These are phyloP conservation scores for Malania oleifera DNA, from an alignment of 164 flowering plant species.

Conservation along the genomic window DNA sequence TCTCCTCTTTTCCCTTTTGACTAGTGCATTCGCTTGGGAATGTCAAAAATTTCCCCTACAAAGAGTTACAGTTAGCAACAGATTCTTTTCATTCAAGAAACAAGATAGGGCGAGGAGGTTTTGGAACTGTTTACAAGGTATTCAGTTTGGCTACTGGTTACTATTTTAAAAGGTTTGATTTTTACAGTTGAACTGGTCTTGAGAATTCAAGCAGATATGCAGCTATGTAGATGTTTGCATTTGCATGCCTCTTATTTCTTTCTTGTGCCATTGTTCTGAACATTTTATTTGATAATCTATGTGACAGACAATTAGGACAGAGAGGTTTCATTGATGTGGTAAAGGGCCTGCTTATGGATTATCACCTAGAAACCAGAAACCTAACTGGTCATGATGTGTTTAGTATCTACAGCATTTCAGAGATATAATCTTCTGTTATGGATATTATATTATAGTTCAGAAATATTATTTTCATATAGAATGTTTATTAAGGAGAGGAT, in stretches of 20 bases:
- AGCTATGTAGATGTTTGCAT: background rate
- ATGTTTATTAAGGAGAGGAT: background rate
- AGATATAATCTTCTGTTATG: no score
- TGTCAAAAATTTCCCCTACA: conserved; percentile 41
- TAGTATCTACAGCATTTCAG: background rate
- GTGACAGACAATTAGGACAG: background rate
- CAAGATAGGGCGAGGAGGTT: conserved; percentile 73
- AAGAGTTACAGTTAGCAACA: conserved; percentile 55
- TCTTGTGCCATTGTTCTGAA: background rate
- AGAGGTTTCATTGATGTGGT: background rate
- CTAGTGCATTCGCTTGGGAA: conserved; percentile 32
- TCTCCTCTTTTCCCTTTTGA: background rate
- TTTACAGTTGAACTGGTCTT: conserved; percentile 4
- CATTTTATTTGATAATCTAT: background rate
- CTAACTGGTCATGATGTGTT: background rate
- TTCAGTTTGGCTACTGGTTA: background rate
- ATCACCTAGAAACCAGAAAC: background rate
- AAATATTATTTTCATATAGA: no score
- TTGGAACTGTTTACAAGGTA: conserved; percentile 79
- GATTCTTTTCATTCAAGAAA: conserved; percentile 48
- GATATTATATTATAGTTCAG: no score
- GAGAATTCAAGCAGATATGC: background rate
- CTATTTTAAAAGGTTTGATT: background rate
- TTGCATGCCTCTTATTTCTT: background rate
- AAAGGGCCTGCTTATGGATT: background rate